A percentile compares a stretch with the other conserved stretches of the same genome.
phyloP scores from a whole-genome alignment of 2,329 filamentous ascomycete species.

The Aspergillus melleus region DNA sequence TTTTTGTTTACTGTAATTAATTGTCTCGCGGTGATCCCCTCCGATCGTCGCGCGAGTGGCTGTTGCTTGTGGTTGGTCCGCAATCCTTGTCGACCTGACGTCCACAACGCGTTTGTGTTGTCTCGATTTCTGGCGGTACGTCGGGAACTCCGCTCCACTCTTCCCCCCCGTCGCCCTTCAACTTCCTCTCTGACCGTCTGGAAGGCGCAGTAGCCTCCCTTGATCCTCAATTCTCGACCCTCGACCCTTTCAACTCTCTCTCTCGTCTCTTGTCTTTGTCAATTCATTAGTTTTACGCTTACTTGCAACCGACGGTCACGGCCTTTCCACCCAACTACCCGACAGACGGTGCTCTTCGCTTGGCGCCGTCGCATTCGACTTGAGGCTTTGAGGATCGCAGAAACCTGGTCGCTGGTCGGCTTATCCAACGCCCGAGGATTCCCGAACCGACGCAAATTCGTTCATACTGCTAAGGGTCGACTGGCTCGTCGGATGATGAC shows the following conservation, averaged over 20 bases:
- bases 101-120: constrained; percentile 23
- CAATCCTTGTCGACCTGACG: constrained; percentile 20
- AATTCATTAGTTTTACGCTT: background rate
- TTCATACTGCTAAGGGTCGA: background rate
- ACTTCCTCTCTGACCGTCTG: background rate
- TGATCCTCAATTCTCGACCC: background rate
- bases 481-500: constrained; percentile 31
- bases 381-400: background rate
- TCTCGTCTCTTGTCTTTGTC: background rate
- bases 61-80: constrained; percentile 17
- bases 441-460: constrained; percentile 3
- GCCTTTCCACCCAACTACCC: background rate
- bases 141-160: constrained; percentile 1
- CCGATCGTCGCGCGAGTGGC: constrained; percentile 9
- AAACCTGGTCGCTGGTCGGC: constrained; percentile 35
- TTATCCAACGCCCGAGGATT: constrained; percentile 13
- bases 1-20: constrained; percentile 10
- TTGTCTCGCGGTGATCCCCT: constrained; percentile 8
- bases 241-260: background rate
- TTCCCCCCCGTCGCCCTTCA: background rate
- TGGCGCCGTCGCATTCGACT: constrained; percentile 12
- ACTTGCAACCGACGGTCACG: background rate
- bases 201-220: background rate
- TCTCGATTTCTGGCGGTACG: constrained; percentile 12
- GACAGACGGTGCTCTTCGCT: constrained; percentile 12